Percentiles rank a stretch among this genome's conserved stretches.
Evolutionary conservation across 768 basidiomycete species (phyloP).

Genomic region (Boletus barrowsii): DNA sequence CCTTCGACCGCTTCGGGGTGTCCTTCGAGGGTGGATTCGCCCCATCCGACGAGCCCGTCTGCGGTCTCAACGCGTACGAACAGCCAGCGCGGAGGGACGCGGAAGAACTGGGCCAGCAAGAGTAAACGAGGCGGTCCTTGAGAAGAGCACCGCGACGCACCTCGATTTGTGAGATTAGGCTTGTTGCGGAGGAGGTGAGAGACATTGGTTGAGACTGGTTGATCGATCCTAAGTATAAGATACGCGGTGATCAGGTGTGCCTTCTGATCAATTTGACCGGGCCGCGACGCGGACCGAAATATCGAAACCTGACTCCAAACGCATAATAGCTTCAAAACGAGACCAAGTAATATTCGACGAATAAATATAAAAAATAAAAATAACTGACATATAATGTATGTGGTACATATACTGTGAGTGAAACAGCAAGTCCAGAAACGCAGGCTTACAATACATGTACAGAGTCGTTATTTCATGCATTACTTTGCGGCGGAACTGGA

Average conservation of each 20-base stretch:
- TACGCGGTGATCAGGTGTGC: not conserved
- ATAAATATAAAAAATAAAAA: constrained; percentile 11
- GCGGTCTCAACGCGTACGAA: constrained; percentile 68
- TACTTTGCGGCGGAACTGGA: constrained; percentile 73
- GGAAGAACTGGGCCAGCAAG: constrained; percentile 45
- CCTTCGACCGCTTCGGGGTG: constrained; percentile 76
- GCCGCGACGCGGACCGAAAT: too few relatives aligned
- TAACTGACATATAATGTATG: constrained; percentile 20
- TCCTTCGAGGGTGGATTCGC: constrained; percentile 68
- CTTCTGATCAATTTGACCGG: not conserved
- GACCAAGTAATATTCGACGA: not conserved
- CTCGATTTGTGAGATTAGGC: constrained; percentile 30
- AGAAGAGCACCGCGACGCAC: not conserved
- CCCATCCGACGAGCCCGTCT: constrained; percentile 68
- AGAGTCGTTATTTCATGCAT: constrained; percentile 12
- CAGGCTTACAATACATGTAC: constrained; percentile 26
- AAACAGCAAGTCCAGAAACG: constrained; percentile 23
- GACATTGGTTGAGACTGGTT: constrained; percentile 8
- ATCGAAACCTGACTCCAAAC: too few relatives aligned
- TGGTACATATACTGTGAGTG: constrained; percentile 14
- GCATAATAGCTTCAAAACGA: too few relatives aligned
- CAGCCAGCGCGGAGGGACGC: constrained; percentile 70
- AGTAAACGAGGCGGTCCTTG: not conserved
- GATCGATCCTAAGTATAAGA: too few relatives aligned
- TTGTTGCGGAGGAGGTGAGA: constrained; percentile 11